phyloP scores from a whole-genome alignment of 352 stramenopile genomes.

The Pythium scleroteichum region DNA sequence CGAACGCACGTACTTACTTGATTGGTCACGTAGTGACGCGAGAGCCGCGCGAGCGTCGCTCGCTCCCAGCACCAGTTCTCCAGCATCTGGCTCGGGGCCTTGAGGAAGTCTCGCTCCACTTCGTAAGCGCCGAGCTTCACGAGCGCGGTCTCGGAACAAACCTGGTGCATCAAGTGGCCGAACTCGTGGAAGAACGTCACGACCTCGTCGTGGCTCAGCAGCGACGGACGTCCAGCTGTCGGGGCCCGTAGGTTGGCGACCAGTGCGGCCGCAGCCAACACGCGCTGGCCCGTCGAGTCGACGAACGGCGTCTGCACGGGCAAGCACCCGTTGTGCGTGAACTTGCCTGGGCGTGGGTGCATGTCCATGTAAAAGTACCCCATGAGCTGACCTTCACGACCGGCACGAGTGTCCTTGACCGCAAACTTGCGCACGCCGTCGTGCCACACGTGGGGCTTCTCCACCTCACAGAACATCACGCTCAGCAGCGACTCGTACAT shows the following conservation, averaged over 20 bases:
- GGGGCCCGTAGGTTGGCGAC: conserved; percentile 89
- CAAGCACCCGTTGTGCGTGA: conserved; percentile 89
- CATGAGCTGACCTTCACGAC: conserved; percentile 57
- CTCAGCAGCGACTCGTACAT: conserved; percentile 91
- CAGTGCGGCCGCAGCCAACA: conserved; percentile 83
- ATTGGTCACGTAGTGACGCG: conserved; percentile 81
- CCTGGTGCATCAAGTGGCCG: conserved; percentile 89
- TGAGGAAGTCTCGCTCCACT: conserved; percentile 87
- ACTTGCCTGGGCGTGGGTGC: conserved; percentile 85
- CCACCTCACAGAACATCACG: conserved; percentile 84
- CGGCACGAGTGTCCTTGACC: conserved; percentile 69
- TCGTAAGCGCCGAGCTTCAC: conserved; percentile 74
- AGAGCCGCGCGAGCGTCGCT: conserved; percentile 78
- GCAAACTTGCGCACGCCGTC: conserved; percentile 88
- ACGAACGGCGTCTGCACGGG: conserved; percentile 81
- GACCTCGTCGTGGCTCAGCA: conserved; percentile 83
- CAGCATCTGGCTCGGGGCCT: conserved; percentile 91
- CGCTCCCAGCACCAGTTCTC: conserved; percentile 93
- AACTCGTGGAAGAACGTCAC: conserved; percentile 92
- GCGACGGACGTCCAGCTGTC: conserved; percentile 74
- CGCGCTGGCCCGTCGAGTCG: conserved; percentile 56
- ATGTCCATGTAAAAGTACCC: conserved; percentile 90
- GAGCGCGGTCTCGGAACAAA: conserved; percentile 85
- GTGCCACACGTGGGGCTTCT: conserved; percentile 83
- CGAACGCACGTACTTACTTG: no score